Evolutionary conservation across 345 rosid genomes (phyloP).

Genomic region (Bruguiera sexangula): DNA sequence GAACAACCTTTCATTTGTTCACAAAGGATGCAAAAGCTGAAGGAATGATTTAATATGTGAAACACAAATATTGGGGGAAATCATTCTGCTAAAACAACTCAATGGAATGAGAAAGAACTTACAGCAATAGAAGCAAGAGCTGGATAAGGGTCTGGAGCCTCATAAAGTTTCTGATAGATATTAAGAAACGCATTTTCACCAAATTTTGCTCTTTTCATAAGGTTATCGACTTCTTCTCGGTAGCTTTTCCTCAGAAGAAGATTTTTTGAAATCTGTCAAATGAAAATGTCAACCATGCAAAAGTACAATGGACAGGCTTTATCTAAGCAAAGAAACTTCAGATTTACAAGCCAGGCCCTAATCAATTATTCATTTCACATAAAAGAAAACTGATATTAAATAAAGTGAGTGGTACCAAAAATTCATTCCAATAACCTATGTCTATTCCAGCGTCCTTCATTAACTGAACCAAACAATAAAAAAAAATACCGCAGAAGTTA

Average conservation of each 20-base stretch:
- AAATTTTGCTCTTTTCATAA: conserved; percentile 95
- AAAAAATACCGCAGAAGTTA: not conserved
- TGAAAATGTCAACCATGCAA: conserved; percentile 1
- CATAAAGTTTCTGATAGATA: conserved; percentile 94
- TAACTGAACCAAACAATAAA: not conserved
- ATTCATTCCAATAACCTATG: not conserved
- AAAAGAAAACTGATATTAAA: not conserved
- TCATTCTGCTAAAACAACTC: not conserved
- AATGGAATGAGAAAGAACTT: conserved; percentile 34
- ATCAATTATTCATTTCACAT: not conserved
- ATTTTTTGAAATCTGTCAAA: conserved; percentile 87
- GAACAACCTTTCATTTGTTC: not conserved
- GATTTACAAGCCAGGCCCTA: not conserved
- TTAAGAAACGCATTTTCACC: conserved; percentile 97
- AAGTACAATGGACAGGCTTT: not conserved
- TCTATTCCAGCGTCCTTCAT: not conserved
- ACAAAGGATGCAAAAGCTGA: not conserved
- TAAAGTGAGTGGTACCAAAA: not conserved
- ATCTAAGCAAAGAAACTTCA: not conserved
- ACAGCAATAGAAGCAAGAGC: conserved; percentile 93
- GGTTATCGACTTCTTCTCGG: conserved; percentile 98
- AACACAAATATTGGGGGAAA: too few species aligned
- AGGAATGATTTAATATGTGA: not conserved
- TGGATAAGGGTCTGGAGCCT: conserved; percentile 98
- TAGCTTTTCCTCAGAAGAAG: conserved; percentile 81